phyloP scores from a whole-genome alignment of 129 eudicot genomes.

The Arctium lappa region DNA sequence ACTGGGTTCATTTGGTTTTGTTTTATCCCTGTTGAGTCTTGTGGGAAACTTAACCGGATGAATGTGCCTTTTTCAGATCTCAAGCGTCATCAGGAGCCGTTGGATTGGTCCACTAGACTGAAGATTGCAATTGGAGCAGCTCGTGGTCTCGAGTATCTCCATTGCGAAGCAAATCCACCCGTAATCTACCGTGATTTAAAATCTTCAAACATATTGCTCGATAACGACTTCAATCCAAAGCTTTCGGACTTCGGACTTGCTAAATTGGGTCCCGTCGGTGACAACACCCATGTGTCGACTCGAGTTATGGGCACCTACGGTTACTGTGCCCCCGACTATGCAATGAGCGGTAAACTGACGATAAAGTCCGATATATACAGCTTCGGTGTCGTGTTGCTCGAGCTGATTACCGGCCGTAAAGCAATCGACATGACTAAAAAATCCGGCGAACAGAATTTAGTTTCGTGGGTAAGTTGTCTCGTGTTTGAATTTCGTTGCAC shows the following conservation, averaged over 20 bases:
- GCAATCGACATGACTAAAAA: conserved; percentile 56
- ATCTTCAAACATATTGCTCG: conserved; percentile 87
- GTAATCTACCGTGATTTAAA: conserved; percentile 91
- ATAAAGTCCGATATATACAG: conserved; percentile 87
- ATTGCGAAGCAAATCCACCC: conserved; percentile 81
- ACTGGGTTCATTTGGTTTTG: no score
- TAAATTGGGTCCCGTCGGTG: conserved; percentile 93
- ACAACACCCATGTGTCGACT: conserved; percentile 89
- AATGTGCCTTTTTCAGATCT: conserved; percentile 33
- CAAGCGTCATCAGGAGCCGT: conserved; percentile 45
- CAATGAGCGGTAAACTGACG: conserved; percentile 85
- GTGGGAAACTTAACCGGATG: background rate
- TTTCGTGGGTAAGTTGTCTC: conserved; percentile 60
- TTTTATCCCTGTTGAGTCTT: no score
- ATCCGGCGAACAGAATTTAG: conserved; percentile 72
- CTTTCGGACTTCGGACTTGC: conserved; percentile 96
- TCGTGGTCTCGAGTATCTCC: conserved; percentile 85
- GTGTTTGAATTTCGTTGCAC: background rate
- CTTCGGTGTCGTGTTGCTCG: conserved; percentile 87
- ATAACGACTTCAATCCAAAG: conserved; percentile 69
- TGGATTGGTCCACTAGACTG: conserved; percentile 75
- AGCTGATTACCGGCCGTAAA: conserved; percentile 76
- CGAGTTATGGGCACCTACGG: conserved; percentile 98
- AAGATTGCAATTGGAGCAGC: conserved; percentile 91
- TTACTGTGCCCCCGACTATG: conserved; percentile 95